Evolutionary conservation across 352 stramenopile genomes (phyloP), one percentile per base, ranked within the genome.

Genomic region (Globisporangium emineosum): DNA sequence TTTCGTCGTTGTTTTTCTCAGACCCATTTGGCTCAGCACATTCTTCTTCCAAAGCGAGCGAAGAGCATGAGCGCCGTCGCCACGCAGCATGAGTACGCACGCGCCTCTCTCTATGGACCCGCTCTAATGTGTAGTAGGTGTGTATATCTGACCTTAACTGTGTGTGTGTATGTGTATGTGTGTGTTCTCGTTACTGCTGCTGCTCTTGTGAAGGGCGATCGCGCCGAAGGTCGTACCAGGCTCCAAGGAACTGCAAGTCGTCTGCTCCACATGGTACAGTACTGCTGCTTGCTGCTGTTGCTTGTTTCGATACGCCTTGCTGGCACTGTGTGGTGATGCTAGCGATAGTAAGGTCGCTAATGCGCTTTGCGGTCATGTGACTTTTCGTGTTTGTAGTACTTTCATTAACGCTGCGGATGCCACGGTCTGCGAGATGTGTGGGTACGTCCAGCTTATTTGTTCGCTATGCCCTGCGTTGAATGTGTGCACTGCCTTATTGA

Each of bases 351-450:
- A 47, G 40, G 17, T 21, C 40, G 7, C 40, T 47, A 23, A 47
- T 1, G 7, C n/a, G 15, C 13, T 35, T 15, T 60, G 52, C 12
- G 25, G 45, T 3, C 12, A 8, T 17, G 2, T 54, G 21, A 5
- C 15, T 17, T 30, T 10, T 6, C 6, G 17, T 67, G 21, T 40
- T 30, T 37, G 27, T 53, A 92, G 85, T 61, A 91, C 81, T 42
- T 93, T 86, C 52, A 70, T 94, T 51, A 94, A 93, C 51, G 64
- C 69, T 2, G 62, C 73, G 12, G 75, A 86, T 35, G 74, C 77
- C 45, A 79, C 69, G 0, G 67, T 62, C 29, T 94, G 86, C 60
- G 82, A 68, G 51, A 88, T 94, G 77, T 94, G 86, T 59, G 83
- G 79, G 81, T 92, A 72, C 37, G 77, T 75, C 3, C 12, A 42